These are phyloP conservation scores for Galeopsis tetrahit DNA, from an alignment of 257 asterid species.

Conservation along the genomic window DNA sequence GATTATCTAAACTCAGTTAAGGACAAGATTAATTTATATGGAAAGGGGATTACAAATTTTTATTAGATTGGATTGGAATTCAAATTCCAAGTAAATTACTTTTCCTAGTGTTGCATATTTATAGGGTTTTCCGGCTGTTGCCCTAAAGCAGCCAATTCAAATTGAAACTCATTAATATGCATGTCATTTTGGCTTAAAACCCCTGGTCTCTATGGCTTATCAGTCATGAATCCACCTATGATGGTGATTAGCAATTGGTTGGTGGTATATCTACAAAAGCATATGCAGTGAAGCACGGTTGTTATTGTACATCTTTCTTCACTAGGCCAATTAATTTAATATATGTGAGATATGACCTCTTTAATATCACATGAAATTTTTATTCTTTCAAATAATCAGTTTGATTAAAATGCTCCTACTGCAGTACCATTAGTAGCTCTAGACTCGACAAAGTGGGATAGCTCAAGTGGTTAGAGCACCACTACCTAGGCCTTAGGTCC, in stretches of 20 bases:
- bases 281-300: neutral
- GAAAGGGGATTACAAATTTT: neutral
- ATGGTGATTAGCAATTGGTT: slow-evolving; percentile 6
- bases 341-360: slow-evolving; percentile 3
- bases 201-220: neutral
- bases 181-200: neutral
- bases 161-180: neutral
- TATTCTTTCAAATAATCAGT: neutral
- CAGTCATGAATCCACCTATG: slow-evolving; percentile 11
- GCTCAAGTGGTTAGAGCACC: too few species aligned
- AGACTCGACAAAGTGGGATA: too few species aligned
- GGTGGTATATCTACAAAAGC: slow-evolving; percentile 8
- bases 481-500: too few species aligned
- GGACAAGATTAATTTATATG: neutral
- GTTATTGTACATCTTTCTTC: neutral
- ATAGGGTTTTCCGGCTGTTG: neutral
- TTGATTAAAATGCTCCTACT: neutral
- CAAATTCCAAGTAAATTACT: neutral
- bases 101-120: neutral
- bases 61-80: neutral
- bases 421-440: slow-evolving; percentile 1
- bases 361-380: slow-evolving; percentile 5
- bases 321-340: slow-evolving; percentile 6
- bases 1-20: neutral
- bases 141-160: neutral